Conservation (phyloP, 345 rosid genomes). For the Sisymbrium altissimum region DNA sequence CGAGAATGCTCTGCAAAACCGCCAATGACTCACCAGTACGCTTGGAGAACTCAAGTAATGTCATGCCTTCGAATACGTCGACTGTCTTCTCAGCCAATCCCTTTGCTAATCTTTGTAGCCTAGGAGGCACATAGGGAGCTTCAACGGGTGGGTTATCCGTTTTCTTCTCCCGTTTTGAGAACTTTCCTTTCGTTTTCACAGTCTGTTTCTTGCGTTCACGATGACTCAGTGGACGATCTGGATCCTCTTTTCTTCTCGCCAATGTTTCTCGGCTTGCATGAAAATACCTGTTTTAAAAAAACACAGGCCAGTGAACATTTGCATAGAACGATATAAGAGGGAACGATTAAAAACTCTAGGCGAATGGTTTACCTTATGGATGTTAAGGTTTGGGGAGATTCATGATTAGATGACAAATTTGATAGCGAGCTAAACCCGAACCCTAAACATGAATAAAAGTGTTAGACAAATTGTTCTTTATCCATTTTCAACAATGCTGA, state of each 20-base stretch:
- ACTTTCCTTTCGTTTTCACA: slow-evolving; percentile 47
- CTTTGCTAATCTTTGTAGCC: slow-evolving; percentile 46
- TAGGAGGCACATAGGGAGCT: slow-evolving; percentile 72
- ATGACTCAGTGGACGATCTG: slow-evolving; percentile 45
- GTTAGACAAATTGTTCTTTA: background rate
- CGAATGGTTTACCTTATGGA: slow-evolving; percentile 26
- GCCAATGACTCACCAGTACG: slow-evolving; percentile 54
- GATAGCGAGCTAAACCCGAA: slow-evolving; percentile 20
- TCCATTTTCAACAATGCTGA: background rate
- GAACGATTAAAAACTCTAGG: background rate
- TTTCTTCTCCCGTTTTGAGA: slow-evolving; percentile 45
- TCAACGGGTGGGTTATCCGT: slow-evolving; percentile 58
- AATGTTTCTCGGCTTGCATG: slow-evolving; percentile 54
- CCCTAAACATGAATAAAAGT: slow-evolving; percentile 6
- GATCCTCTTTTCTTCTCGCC: slow-evolving; percentile 47
- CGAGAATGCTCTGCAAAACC: slow-evolving; percentile 62
- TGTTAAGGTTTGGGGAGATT: slow-evolving; percentile 5
- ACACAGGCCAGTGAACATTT: background rate
- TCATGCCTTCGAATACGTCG: slow-evolving; percentile 87
- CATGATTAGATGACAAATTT: slow-evolving; percentile 1
- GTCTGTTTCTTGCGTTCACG: slow-evolving; percentile 43
- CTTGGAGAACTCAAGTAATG: slow-evolving; percentile 72
- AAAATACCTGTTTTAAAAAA: slow-evolving; percentile 46
- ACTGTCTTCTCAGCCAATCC: slow-evolving; percentile 53
- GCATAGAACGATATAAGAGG: background rate